Conservation (phyloP, 148 eudicot species). For the Cornus kousa region DNA sequence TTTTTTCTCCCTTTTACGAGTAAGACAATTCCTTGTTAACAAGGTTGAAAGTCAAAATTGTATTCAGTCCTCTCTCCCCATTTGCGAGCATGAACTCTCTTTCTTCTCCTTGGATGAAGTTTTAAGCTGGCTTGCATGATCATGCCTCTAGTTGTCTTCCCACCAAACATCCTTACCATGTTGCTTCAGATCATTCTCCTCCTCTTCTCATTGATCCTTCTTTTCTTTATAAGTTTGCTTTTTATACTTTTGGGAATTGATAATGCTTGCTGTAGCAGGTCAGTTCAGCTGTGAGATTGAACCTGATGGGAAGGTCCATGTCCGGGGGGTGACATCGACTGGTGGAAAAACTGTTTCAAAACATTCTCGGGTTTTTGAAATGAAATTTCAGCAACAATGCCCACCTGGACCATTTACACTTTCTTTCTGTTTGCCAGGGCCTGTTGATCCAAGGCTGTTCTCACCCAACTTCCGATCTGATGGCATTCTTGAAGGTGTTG, state of each 20-base stretch:
- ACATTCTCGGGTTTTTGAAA: slow-evolving; percentile 41
- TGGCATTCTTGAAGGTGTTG: slow-evolving; percentile 43
- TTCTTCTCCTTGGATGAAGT: too few species aligned
- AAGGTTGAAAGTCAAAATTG: background rate
- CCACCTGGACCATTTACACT: slow-evolving; percentile 43
- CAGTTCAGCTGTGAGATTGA: slow-evolving; percentile 76
- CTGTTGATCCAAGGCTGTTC: slow-evolving; percentile 46
- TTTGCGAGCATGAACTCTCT: too few species aligned
- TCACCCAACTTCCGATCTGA: slow-evolving; percentile 36
- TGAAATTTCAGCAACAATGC: slow-evolving; percentile 40
- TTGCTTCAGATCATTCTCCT: background rate
- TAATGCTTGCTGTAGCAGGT: slow-evolving; percentile 39
- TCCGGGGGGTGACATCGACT: slow-evolving; percentile 51
- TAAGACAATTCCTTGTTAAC: background rate
- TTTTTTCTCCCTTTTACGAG: background rate
- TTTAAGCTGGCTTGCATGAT: background rate
- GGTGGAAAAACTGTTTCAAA: slow-evolving; percentile 40
- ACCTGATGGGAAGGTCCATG: slow-evolving; percentile 62
- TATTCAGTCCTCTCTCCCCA: too few species aligned
- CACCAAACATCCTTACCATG: background rate
- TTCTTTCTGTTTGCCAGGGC: slow-evolving; percentile 40
- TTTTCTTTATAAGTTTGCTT: background rate
- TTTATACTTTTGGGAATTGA: background rate
- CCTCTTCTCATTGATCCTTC: background rate
- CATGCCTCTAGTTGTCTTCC: background rate